These are phyloP conservation scores for Malus hybrid DNA, from an alignment of 331 rosid genomes.

Conservation along the genomic window DNA sequence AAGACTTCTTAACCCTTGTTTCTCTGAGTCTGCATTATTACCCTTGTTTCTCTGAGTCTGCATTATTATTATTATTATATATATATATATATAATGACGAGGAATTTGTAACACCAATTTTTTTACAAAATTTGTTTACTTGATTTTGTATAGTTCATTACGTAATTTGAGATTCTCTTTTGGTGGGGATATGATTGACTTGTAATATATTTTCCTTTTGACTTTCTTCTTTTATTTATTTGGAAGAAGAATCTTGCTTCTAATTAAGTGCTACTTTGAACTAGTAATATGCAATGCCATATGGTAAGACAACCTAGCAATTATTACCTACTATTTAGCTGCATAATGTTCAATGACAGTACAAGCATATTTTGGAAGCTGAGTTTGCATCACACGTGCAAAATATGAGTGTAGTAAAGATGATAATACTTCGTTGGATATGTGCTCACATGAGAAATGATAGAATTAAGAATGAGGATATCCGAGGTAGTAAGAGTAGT, in stretches of 20 bases:
- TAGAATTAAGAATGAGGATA: too few relatives aligned
- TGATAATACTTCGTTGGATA: too few relatives aligned
- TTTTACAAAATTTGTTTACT: too few relatives aligned
- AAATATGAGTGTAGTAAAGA: too few relatives aligned
- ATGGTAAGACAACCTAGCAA: slow-evolving; percentile 16
- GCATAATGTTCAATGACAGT: neutral
- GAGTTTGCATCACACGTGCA: too few relatives aligned
- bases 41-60: slow-evolving; percentile 18
- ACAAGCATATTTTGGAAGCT: neutral
- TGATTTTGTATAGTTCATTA: too few relatives aligned
- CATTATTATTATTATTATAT: neutral
- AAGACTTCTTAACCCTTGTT: slow-evolving; percentile 19
- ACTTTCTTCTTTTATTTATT: neutral
- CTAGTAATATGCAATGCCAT: neutral
- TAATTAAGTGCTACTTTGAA: slow-evolving; percentile 21
- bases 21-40: neutral
- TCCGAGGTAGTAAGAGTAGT: too few relatives aligned
- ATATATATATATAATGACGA: too few relatives aligned
- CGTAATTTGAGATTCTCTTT: slow-evolving; percentile 20
- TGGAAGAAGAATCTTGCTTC: slow-evolving; percentile 28
- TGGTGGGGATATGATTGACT: slow-evolving; percentile 30
- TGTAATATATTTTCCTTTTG: neutral
- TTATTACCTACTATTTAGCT: slow-evolving; percentile 1
- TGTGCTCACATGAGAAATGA: too few relatives aligned
- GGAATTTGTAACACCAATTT: too few relatives aligned